Evolutionary conservation across 495 filamentous ascomycete genomes (phyloP).

Genomic region (Polyplosphaeria fusca): DNA sequence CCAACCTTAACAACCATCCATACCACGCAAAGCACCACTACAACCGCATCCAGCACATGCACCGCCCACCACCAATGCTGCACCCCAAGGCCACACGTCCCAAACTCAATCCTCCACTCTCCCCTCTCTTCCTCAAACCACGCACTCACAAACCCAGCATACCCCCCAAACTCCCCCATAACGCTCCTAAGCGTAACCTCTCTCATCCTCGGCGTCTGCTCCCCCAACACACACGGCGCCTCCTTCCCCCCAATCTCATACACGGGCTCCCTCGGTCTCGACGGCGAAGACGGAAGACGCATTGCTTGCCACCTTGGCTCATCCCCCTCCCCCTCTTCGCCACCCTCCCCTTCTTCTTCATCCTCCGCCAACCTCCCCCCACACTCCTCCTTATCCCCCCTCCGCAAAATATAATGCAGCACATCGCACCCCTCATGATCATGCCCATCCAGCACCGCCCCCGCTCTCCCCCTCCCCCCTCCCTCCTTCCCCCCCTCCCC

Average conservation of each 20-base stretch:
- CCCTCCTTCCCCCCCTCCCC: conserved; percentile 53
- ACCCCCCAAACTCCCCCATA: conserved; percentile 93
- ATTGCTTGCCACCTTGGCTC: conserved; percentile 27
- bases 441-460: conserved; percentile 83
- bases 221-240: conserved; percentile 31
- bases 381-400: conserved; percentile 29
- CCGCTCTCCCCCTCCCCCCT: conserved; percentile 60
- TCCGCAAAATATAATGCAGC: conserved; percentile 61
- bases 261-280: conserved; percentile 46
- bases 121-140: conserved; percentile 73
- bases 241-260: conserved; percentile 39
- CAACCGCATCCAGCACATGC: conserved; percentile 50
- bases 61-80: conserved; percentile 96
- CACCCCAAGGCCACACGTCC: conserved; percentile 69
- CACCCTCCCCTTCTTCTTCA: neutral
- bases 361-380: neutral
- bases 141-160: conserved; percentile 77
- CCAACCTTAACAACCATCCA: too few relatives aligned
- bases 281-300: conserved; percentile 1
- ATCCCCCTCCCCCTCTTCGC: conserved; percentile 31
- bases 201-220: conserved; percentile 57
- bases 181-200: conserved; percentile 96
- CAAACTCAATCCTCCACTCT: conserved; percentile 74
- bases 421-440: conserved; percentile 93
- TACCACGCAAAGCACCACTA: too few relatives aligned